Base-by-base conservation (phyloP, 768 basidiomycete species). In the Calocybe gangraenosa region DNA sequence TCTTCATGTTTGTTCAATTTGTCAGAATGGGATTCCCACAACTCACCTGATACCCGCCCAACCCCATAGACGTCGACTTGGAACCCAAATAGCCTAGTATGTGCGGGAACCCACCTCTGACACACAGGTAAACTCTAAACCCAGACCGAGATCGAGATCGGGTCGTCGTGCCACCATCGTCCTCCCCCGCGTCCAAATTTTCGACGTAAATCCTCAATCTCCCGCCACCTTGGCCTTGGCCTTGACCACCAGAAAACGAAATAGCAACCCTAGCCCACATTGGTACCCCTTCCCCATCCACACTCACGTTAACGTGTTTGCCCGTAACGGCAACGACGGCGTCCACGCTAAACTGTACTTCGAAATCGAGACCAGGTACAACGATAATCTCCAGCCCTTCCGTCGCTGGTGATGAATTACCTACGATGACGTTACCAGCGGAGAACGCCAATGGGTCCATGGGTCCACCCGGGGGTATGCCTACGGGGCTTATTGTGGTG, bases 1-100 rank as follows among this genome's bases (percentile, higher is more conserved):
- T n/a, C n/a, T n/a, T n/a, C n/a, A n/a, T n/a, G n/a, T n/a, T n/a
- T n/a, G n/a, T n/a, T n/a, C n/a, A n/a, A n/a, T n/a, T n/a, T n/a
- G n/a, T n/a, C n/a, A n/a, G n/a, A n/a, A 33, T 14, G 32, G 33
- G n/a, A 37, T 20, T 14, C 46, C 7, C 11, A 44, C 64, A 39
- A n/a, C n/a, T n/a, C 35, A 71, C 78, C 60, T 80, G 81, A 56
- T 78, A 81, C 2, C 81, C 79, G 34, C 81, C 81, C 9, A 81
- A 51, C 11, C 78, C 75, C 69, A 81, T 70, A 1, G 77, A 81
- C 17, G 83, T 82, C 3, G 80, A 78, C 61, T 84, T 85, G 0
- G 80, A 81, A 3, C 76, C 81, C 1, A 85, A 65, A 55, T 81
- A 85, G 3, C 46, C 3, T 25, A 79, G 75, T 1, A 82, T 63